phyloP scores from a whole-genome alignment of 2,329 filamentous ascomycete genomes.

The Beauveria varroae region DNA sequence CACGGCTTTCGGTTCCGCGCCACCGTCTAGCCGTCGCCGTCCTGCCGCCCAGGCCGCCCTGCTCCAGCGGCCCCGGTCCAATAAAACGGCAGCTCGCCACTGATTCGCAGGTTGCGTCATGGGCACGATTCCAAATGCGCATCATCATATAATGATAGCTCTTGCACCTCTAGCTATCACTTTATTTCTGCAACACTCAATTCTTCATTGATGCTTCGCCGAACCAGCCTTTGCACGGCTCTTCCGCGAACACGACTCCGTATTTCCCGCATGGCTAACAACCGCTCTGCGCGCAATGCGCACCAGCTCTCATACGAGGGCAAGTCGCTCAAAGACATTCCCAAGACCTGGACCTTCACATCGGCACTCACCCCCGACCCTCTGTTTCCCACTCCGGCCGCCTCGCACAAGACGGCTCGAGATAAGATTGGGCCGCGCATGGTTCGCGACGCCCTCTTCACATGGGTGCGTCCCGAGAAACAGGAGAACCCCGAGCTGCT shows the following conservation, averaged over 20 bases:
- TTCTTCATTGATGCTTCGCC: slow-evolving; percentile 10
- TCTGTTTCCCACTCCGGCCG: slow-evolving; percentile 69
- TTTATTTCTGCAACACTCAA: not conserved
- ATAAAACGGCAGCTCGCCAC: slow-evolving; percentile 1
- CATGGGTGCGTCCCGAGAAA: slow-evolving; percentile 77
- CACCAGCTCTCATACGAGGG: slow-evolving; percentile 17
- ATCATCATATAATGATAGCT: not conserved
- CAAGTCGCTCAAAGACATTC: slow-evolving; percentile 44
- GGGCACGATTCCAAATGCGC: not conserved
- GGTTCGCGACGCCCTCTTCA: slow-evolving; percentile 80
- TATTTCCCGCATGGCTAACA: slow-evolving; percentile 7
- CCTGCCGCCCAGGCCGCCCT: not conserved
- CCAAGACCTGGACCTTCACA: slow-evolving; percentile 59
- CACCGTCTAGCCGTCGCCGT: slow-evolving; percentile 5
- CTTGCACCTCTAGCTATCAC: not conserved
- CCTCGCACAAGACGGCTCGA: slow-evolving; percentile 74
- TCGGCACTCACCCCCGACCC: slow-evolving; percentile 68
- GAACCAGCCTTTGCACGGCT: slow-evolving; percentile 1
- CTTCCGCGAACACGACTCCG: slow-evolving; percentile 2
- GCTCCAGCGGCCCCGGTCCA: not conserved
- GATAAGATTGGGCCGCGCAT: slow-evolving; percentile 69
- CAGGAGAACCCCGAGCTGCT: slow-evolving; percentile 70
- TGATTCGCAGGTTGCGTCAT: slow-evolving; percentile 6
- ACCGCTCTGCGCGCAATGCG: not conserved
- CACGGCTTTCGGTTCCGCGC: slow-evolving; percentile 8